phyloP scores from a whole-genome alignment of 345 rosid species.

The Draba incana region DNA sequence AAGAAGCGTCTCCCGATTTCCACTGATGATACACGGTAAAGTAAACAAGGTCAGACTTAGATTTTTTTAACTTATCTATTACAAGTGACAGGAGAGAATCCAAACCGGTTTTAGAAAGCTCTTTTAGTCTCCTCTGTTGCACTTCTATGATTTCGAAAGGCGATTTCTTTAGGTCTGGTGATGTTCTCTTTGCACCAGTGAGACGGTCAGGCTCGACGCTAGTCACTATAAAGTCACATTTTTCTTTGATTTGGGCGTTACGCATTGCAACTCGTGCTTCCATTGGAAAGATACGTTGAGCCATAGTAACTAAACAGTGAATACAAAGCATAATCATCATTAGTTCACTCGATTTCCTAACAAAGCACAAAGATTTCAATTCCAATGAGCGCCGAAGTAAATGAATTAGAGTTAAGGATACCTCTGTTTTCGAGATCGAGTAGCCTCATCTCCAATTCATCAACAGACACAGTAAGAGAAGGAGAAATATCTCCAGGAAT shows the following conservation, averaged over 20 bases:
- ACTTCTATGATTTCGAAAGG: slow-evolving; percentile 68
- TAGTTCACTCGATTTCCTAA: slow-evolving; percentile 18
- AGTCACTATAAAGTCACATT: slow-evolving; percentile 57
- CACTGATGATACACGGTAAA: slow-evolving; percentile 49
- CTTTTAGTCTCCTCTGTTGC: slow-evolving; percentile 63
- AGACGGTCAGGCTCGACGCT: slow-evolving; percentile 34
- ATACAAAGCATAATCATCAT: slow-evolving; percentile 8
- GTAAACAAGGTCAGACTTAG: slow-evolving; percentile 11
- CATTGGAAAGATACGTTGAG: slow-evolving; percentile 69
- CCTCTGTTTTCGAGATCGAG: slow-evolving; percentile 85
- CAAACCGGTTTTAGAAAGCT: slow-evolving; percentile 84
- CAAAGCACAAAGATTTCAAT: not conserved
- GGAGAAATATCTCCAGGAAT: slow-evolving; percentile 58
- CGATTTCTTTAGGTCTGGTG: slow-evolving; percentile 55
- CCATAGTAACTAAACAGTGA: slow-evolving; percentile 64
- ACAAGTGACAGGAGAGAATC: not conserved
- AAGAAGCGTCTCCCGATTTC: slow-evolving; percentile 76
- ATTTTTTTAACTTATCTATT: not conserved
- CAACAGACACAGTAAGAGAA: slow-evolving; percentile 65
- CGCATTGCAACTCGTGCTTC: slow-evolving; percentile 83
- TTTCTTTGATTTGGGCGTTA: slow-evolving; percentile 66
- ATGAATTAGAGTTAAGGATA: slow-evolving; percentile 35
- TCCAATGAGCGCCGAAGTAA: not conserved
- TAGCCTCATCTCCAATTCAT: slow-evolving; percentile 56
- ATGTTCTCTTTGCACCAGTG: slow-evolving; percentile 46